Evolutionary conservation across 2,329 filamentous ascomycete genomes (phyloP).

Genomic region (Exophiala sp.): DNA sequence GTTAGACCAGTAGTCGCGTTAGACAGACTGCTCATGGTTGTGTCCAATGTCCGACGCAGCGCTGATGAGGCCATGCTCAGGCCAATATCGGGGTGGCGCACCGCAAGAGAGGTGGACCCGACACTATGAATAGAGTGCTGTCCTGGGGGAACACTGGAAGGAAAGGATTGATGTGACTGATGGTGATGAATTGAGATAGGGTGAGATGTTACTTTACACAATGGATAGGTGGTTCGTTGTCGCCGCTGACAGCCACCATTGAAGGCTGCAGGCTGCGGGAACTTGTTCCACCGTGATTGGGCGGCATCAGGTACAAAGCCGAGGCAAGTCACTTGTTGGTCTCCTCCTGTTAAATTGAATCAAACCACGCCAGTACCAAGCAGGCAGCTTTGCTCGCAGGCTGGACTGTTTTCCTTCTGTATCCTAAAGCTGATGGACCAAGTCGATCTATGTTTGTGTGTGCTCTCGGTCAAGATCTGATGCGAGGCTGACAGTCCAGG

Average conservation of each 20-base stretch:
- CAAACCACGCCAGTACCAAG: too few relatives aligned
- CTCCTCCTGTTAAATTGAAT: too few relatives aligned
- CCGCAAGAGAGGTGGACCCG: too few relatives aligned
- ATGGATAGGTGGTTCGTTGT: not conserved
- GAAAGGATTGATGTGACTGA: not conserved
- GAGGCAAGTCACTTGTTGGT: too few relatives aligned
- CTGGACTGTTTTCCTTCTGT: too few relatives aligned
- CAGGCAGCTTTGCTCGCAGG: too few relatives aligned
- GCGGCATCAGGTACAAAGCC: too few relatives aligned
- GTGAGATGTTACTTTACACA: too few relatives aligned
- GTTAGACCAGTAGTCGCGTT: slow-evolving; percentile 23
- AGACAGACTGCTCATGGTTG: slow-evolving; percentile 21
- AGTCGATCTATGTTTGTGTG: not conserved
- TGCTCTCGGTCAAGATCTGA: not conserved
- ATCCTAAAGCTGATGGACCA: too few relatives aligned
- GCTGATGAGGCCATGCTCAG: slow-evolving; percentile 21
- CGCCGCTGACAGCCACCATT: not conserved
- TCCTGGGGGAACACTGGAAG: not conserved
- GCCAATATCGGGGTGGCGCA: not conserved
- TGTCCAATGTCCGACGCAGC: slow-evolving; percentile 20
- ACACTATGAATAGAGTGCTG: not conserved
- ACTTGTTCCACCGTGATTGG: not conserved
- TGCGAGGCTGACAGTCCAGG: not conserved
- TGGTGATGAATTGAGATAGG: not conserved
- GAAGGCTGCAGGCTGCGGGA: not conserved